Evolutionary conservation across 2,329 filamentous ascomycete genomes (phyloP).

Genomic region (Cladosporium sp.): DNA sequence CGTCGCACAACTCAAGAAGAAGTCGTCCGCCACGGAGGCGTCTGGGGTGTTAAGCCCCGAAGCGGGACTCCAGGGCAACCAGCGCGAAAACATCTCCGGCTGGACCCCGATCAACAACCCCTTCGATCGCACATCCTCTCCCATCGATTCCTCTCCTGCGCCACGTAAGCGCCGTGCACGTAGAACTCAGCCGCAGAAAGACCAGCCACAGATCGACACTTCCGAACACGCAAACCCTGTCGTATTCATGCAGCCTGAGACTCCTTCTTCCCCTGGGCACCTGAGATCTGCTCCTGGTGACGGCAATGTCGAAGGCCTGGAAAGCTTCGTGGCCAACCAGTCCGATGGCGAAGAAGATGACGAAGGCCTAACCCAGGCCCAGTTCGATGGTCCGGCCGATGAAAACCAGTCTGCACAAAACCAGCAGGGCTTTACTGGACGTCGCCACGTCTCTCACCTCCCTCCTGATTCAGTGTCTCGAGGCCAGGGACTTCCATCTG

Average conservation of each 20-base stretch:
- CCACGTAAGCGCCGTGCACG: background rate
- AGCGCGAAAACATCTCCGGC: background rate
- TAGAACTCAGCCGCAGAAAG: background rate
- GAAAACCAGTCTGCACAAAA: background rate
- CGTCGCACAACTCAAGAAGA: background rate
- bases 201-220: background rate
- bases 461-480: background rate
- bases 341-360: background rate
- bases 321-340: background rate
- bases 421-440: background rate
- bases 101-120: background rate
- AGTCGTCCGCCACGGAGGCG: background rate
- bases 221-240: background rate
- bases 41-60: background rate
- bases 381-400: background rate
- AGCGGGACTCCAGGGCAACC: background rate
- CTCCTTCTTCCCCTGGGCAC: background rate
- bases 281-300: background rate
- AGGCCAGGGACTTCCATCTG: background rate
- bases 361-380: background rate
- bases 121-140: background rate
- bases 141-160: background rate
- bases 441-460: background rate
- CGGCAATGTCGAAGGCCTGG: background rate
- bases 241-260: background rate